Evolutionary conservation across 768 basidiomycete species (phyloP).

Genomic region (Guyanaporus albipodus): DNA sequence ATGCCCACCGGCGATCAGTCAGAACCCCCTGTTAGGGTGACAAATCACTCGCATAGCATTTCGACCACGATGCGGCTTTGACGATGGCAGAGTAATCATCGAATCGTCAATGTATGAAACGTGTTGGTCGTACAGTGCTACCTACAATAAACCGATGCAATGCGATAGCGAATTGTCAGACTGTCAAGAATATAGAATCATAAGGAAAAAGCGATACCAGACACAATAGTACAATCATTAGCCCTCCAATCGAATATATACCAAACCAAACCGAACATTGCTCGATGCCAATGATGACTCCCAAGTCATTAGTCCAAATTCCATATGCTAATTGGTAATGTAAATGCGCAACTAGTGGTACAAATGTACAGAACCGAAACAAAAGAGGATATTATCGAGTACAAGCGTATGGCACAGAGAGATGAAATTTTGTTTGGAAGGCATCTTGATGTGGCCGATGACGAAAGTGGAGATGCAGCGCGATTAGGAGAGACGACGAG

Average conservation of each 20-base stretch:
- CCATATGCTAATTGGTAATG: constrained; percentile 33
- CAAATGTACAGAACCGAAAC: constrained; percentile 29
- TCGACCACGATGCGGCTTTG: no score
- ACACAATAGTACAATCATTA: constrained; percentile 30
- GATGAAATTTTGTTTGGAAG: constrained; percentile 19
- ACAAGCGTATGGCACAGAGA: constrained; percentile 33
- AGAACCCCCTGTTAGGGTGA: background rate
- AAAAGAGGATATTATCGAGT: constrained; percentile 28
- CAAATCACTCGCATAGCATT: background rate
- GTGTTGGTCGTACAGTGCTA: constrained; percentile 26
- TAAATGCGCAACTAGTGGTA: constrained; percentile 34
- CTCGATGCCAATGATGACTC: constrained; percentile 28
- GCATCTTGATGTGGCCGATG: constrained; percentile 15
- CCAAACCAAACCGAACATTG: constrained; percentile 26
- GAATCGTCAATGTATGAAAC: constrained; percentile 8
- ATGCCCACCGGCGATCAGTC: background rate
- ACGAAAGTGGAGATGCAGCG: constrained; percentile 23
- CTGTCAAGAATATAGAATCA: constrained; percentile 29
- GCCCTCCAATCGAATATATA: constrained; percentile 28
- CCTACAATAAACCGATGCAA: constrained; percentile 31
- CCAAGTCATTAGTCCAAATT: constrained; percentile 32
- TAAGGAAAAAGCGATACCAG: constrained; percentile 20
- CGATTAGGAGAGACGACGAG: constrained; percentile 31
- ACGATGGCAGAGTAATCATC: background rate
- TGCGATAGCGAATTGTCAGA: constrained; percentile 25